A percentile compares a stretch with the other conserved stretches of the same genome.
Conservation (phyloP, 176 grass and related monocot species). For the sorghum (Sorghum bicolor) region Sorghum_bicolor_NCBIv3 NC_012871.2:5283001-5283500, state of each 20-base stretch:
- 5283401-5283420: constrained; percentile 59
- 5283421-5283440: constrained; percentile 10
- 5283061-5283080: background rate
- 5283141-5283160: constrained; percentile 28
- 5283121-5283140: background rate
- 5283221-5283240: constrained; percentile 41
- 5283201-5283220: constrained; percentile 61
- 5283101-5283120: constrained; percentile 35
- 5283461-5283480: constrained; percentile 46
- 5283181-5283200: constrained; percentile 49
- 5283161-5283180: constrained; percentile 66
- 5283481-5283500: constrained; percentile 48
- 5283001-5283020: background rate
- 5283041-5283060: background rate
- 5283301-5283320: constrained; percentile 21
- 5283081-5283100: constrained; percentile 55
- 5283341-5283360: constrained; percentile 35
- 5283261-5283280: constrained; percentile 68
- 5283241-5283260: constrained; percentile 48
- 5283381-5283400: constrained; percentile 44
- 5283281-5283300: constrained; percentile 43
- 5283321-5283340: background rate
- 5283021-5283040: background rate
- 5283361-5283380: constrained; percentile 10
- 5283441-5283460: constrained; percentile 35